Evolutionary conservation across 2,329 filamentous ascomycete genomes (phyloP), one percentile per base, ranked within the genome.

Genomic region (Cladosporium sp.): DNA sequence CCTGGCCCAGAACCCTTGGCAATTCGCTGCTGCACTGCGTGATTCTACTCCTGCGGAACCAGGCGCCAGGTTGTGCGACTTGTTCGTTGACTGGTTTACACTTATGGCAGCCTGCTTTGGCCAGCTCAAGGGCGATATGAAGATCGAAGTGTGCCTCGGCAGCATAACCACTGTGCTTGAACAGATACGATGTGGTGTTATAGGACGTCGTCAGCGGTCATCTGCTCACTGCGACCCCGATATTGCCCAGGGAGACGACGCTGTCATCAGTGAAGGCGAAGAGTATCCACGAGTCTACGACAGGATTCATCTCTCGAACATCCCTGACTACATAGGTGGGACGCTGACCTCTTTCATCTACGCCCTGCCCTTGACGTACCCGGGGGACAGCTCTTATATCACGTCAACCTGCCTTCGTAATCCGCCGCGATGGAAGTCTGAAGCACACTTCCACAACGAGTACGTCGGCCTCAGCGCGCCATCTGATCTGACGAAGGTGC

Each of bases 391-490:
- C 21, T 54, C 24, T 12, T 66, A 66, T 34, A 30, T 65, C 54
- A 67, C 61, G 14, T 67, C 61, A 2, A 67, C 52, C 34, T 67
- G 65, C 51, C 54, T 67, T 28, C 62, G 65, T 1, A 65, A 65
- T 47, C 52, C 65, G 24, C 44, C 52, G n/a, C 38, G 54, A 18
- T 67, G 38, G 38, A 26, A 32, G 15, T 60, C 38, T 18, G 12
- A 18, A 14, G 49, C 55, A 21, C 18, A 36, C 21, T 67, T 59
- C 34, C 21, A 65, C 57, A 55, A 54, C 44, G 66, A 65, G 55
- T 67, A 59, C 32, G 12, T 52, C 26, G 24, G 49, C 14, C 24
- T 52, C 11, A 52, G 49, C 26, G 49, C 21, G 12, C 49, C 49
- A 10, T 52, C 49, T 52, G 49, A 52, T 12, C 26, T 52, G 24